A percentile compares a stretch with the other conserved stretches of the same genome.
phyloP scores from a whole-genome alignment of 129 eudicot species.

The Solidago caesia region DNA sequence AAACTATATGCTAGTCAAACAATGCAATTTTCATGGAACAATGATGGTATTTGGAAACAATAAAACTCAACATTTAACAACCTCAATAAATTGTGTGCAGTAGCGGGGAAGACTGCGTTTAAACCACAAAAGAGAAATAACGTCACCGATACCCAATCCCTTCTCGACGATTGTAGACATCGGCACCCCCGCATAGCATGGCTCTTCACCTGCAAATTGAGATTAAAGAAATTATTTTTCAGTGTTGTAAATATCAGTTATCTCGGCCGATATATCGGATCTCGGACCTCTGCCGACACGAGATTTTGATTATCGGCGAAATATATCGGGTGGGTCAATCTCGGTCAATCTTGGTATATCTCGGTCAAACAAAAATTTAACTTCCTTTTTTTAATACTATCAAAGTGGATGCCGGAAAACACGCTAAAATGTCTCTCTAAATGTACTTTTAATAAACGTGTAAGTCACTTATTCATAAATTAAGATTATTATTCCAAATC shows the following conservation, averaged over 20 bases:
- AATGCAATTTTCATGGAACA: neutral
- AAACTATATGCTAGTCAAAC: constrained; percentile 8
- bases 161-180: constrained; percentile 95
- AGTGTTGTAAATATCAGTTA: too few relatives aligned
- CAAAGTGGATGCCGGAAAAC: neutral
- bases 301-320: too few relatives aligned
- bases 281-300: too few relatives aligned
- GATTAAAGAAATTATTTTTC: neutral
- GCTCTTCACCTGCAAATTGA: constrained; percentile 82
- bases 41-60: neutral
- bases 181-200: constrained; percentile 96
- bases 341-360: too few relatives aligned
- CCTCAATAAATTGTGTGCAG: constrained; percentile 97
- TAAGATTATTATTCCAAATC: neutral
- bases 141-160: constrained; percentile 95
- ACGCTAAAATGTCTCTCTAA: neutral
- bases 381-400: too few relatives aligned
- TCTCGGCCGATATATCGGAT: too few relatives aligned
- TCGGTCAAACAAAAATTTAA: too few relatives aligned
- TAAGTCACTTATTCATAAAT: neutral
- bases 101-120: constrained; percentile 98
- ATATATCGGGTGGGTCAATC: too few relatives aligned
- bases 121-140: constrained; percentile 95
- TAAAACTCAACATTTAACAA: constrained; percentile 22
- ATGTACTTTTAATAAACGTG: neutral